Evolutionary conservation across 1,284 basidiomycete genomes (phyloP).

Genomic region (Ustilago hordei): DNA sequence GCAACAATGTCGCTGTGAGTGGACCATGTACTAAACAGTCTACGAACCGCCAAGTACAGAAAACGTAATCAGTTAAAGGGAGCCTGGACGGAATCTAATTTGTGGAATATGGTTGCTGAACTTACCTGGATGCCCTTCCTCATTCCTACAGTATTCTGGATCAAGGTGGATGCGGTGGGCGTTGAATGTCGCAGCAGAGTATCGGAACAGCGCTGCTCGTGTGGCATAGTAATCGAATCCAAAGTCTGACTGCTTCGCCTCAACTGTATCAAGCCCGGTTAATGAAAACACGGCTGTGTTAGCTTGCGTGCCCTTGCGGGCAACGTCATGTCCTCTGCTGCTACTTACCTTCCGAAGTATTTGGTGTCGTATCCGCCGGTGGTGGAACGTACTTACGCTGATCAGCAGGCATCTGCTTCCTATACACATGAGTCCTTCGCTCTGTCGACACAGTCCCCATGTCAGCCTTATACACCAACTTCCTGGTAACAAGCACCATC

Average conservation of each 20-base stretch:
- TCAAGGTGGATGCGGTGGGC: slow-evolving; percentile 65
- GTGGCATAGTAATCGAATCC: slow-evolving; percentile 49
- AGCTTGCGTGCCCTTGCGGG: too few relatives aligned
- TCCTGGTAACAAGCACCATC: slow-evolving; percentile 47
- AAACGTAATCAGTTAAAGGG: too few relatives aligned
- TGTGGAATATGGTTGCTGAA: not conserved
- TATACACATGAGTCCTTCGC: slow-evolving; percentile 40
- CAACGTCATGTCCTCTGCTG: not conserved
- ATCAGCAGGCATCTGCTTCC: slow-evolving; percentile 29
- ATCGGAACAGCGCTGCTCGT: slow-evolving; percentile 60
- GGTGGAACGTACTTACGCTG: slow-evolving; percentile 27
- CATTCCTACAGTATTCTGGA: slow-evolving; percentile 55
- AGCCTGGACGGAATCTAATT: too few relatives aligned
- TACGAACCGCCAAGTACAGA: not conserved
- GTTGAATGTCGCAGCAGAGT: slow-evolving; percentile 65
- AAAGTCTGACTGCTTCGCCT: slow-evolving; percentile 42
- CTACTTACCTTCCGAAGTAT: slow-evolving; percentile 23
- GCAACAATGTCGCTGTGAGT: slow-evolving; percentile 52
- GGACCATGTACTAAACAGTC: slow-evolving; percentile 61
- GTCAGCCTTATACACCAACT: slow-evolving; percentile 20
- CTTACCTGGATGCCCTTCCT: slow-evolving; percentile 57
- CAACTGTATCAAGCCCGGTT: slow-evolving; percentile 13
- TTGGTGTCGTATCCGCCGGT: slow-evolving; percentile 9
- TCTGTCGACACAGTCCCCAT: slow-evolving; percentile 33
- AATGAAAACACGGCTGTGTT: not conserved